Base-by-base conservation (phyloP, 1,284 basidiomycete genomes). In the Phenoliferia sp. region DNA sequence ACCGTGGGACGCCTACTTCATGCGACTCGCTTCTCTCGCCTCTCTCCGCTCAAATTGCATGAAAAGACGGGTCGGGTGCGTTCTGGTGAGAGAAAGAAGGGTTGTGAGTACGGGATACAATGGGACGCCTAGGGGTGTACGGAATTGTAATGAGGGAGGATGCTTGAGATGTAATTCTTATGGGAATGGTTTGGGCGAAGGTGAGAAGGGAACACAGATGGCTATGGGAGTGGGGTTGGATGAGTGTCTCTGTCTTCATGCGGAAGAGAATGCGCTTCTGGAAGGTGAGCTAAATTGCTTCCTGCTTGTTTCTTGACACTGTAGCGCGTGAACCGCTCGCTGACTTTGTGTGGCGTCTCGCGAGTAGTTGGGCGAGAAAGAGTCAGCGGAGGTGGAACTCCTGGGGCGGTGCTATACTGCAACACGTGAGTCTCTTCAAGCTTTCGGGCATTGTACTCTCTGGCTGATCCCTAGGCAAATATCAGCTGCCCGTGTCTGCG, bases 71-170 rank as follows among this genome's bases (percentile, higher is more conserved):
- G 76, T 76, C 34, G 76, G 76, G 4, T 73, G 75, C 2, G 77
- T 78, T 12, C 62, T 78, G 19, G 75, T 78, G 3, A 61, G 66
- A 3, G 86, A 90, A 69, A 88, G 90, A 73, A 85, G 94, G 32
- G 90, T 99, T 62, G 83, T 99, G 48, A 87, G 91, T n/a, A 97
- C 96, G 1, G 96, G 96, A 82, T 99, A 99, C 80, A 99, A 99
- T 77, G 96, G 96, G 3, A 99, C 96, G 0, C 91, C 96, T 12
- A 85, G 92, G 12, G 93, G 94, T 3, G 82, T 97, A 52, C 83
- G 75, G 39, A 96, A 96, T 76, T 96, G 94, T 77, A 90, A 90
- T 74, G 88, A 94, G 78, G 82, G 93, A 6, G 93, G 93, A 28
- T 96, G 94, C 78, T 74, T 81, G 6, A 84, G 86, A 52, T 96